Conservation (phyloP, 116 monocot genomes). For the Posidonia oceanica region DNA sequence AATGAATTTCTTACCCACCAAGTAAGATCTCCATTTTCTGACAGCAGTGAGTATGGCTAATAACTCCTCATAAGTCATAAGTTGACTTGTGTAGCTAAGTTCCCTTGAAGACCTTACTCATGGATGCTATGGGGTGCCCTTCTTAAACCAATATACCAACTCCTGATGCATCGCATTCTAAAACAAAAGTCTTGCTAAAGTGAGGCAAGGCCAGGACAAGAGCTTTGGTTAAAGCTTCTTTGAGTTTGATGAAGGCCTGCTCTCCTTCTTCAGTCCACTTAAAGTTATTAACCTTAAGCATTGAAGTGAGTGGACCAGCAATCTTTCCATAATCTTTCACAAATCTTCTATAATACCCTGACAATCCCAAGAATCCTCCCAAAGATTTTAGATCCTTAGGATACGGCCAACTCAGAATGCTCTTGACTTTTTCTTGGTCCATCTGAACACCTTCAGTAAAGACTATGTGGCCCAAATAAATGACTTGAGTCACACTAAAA, state of each 20-base stretch:
- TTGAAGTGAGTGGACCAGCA: not conserved
- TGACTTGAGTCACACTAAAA: not conserved
- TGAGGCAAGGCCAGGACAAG: too few species aligned
- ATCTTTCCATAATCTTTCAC: not conserved
- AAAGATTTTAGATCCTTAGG: not conserved
- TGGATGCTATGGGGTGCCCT: too few species aligned
- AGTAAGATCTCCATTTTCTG: too few species aligned
- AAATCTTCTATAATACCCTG: not conserved
- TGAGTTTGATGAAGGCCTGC: not conserved
- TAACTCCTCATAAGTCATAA: too few species aligned
- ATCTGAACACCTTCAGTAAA: not conserved
- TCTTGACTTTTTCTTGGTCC: not conserved
- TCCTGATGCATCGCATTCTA: too few species aligned
- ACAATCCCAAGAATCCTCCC: not conserved
- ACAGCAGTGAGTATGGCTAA: too few species aligned
- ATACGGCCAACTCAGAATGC: not conserved
- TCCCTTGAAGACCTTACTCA: too few species aligned
- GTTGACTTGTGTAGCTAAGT: too few species aligned
- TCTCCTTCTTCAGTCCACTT: not conserved
- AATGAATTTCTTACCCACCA: too few species aligned
- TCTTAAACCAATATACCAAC: too few species aligned
- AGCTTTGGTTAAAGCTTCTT: too few species aligned
- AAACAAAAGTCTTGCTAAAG: too few species aligned
- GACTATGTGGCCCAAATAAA: not conserved
- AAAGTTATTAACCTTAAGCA: not conserved